Percentiles rank a stretch among this genome's conserved stretches.
Conservation (phyloP, 495 filamentous ascomycete genomes). For the Neurospora sp. region DNA sequence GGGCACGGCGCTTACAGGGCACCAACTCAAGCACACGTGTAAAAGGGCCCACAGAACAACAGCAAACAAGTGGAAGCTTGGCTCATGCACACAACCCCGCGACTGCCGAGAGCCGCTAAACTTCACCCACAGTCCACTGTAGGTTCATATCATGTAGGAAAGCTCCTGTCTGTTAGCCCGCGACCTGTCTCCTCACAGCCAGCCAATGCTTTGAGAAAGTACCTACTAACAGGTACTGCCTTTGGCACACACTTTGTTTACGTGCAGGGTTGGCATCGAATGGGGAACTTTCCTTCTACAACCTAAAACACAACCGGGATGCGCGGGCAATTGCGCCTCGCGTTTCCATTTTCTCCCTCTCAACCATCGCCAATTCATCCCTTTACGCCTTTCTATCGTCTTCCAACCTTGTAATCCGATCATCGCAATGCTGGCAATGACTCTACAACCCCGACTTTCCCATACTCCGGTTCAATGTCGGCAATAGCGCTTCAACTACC, state of each 20-base stretch:
- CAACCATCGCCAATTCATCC: neutral
- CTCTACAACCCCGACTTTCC: neutral
- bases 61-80: neutral
- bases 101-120: neutral
- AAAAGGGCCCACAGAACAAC: neutral
- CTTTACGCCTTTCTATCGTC: neutral
- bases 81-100: neutral
- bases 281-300: neutral
- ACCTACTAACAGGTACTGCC: neutral
- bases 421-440: neutral
- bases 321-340: neutral
- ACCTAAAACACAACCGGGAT: neutral
- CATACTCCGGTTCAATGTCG: neutral
- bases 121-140: no score
- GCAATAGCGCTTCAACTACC: neutral
- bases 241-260: neutral
- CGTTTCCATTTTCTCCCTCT: neutral
- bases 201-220: neutral
- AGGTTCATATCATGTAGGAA: no score
- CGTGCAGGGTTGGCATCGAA: neutral
- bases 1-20: neutral
- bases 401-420: neutral
- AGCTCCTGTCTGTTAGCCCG: neutral
- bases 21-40: neutral
- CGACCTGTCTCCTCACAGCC: neutral